Base-by-base conservation (phyloP, 768 basidiomycete species). In the Lactarius vividus region DNA sequence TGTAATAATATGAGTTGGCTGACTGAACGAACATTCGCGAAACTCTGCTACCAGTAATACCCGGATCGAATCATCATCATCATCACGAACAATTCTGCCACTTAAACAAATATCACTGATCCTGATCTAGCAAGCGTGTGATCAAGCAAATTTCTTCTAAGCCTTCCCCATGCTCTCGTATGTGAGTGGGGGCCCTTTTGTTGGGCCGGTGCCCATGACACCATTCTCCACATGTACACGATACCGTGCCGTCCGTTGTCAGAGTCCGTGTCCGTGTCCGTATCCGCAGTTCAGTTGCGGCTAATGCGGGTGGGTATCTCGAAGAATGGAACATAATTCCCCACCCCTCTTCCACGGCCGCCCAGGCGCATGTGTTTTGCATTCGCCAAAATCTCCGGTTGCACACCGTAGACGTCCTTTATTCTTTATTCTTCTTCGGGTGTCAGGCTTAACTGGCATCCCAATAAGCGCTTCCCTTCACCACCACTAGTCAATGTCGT, bases 131-230 rank as follows among this genome's bases (percentile, higher is more conserved):
- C 20, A 33, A 4, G 20, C 23, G 56, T 42, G 61, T 66, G 65
- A 66, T 62, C 65, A 53, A 28, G 29, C 49, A 57, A 66, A 63
- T 23, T 55, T 66, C 55, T 62, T 54, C 26, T 33, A 39, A 31
- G 33, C 53, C 63, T 66, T 62, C 66, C 66, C 66, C 66, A 59
- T 20, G 6, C 18, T 53, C 26, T 66, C 57, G 29, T 66, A 58
- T 62, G 35, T 62, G 28, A 49, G 29, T 33, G 49, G 37, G 49
- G 37, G 28, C 37, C 56, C 58, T 56, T 62, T 46, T 59, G 59
- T 40, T 54, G 60, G 44, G 54, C 4, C 39, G 18, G 31, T 58
- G 29, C 49, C 61, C 61, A 26, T 55, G 37, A 46, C 39, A 37
- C 42, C 44, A 18, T 52, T 56, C 28, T 59, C 33, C 37, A 39